Conservation (phyloP, 78 protist genomes). For the Chrysochromulina parva region DNA sequence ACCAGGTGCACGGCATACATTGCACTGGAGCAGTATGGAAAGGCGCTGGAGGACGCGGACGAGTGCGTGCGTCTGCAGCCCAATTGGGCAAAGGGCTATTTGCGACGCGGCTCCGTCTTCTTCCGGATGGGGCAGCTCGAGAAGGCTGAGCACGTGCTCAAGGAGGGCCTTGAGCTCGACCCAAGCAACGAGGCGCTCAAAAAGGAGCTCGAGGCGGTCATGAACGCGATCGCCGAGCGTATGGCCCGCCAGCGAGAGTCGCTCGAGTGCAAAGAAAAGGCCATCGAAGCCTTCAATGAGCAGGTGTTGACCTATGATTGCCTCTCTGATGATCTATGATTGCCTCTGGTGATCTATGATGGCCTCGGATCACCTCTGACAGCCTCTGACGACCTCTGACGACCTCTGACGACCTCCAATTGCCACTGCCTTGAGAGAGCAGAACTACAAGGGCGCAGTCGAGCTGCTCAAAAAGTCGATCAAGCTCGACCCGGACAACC, state of each 20-base stretch:
- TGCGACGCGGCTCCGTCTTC: background rate
- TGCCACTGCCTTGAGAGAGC: background rate
- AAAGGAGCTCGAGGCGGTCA: conserved; percentile 14
- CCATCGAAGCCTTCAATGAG: background rate
- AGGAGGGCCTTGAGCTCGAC: no score
- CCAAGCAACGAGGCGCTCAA: background rate
- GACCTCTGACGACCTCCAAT: no score
- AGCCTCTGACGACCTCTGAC: no score
- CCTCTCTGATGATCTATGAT: no score
- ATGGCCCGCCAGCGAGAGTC: conserved; percentile 14
- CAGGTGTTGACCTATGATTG: no score
- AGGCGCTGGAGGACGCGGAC: conserved; percentile 9
- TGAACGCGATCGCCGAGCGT: conserved; percentile 5
- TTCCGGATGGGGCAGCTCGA: background rate
- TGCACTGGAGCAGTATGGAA: background rate
- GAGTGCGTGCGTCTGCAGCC: conserved; percentile 18
- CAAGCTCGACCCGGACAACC: conserved; percentile 19
- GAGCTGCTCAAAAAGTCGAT: background rate
- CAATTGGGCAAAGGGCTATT: background rate
- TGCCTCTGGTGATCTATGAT: no score
- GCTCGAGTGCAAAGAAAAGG: background rate
- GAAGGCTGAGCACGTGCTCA: no score
- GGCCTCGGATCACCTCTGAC: no score
- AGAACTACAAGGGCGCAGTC: conserved; percentile 21
- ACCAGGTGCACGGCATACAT: background rate